phyloP scores from a whole-genome alignment of 2,329 filamentous ascomycete genomes.

The Fusarium poae region DNA sequence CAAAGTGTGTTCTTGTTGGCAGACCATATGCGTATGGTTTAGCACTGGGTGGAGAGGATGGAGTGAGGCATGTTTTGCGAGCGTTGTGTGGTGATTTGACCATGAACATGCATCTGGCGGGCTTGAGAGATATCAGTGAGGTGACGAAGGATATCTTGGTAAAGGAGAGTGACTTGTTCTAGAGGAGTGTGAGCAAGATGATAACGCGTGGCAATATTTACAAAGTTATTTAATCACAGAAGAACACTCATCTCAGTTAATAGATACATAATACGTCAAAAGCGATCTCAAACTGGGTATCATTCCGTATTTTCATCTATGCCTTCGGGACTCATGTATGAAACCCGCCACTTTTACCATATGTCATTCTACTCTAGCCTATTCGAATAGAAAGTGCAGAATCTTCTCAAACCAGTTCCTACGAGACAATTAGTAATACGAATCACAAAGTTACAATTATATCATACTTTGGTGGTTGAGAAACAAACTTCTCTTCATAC shows the following conservation, averaged over 20 bases:
- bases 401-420: conserved; percentile 29
- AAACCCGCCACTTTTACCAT: neutral
- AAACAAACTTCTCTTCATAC: conserved; percentile 10
- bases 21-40: conserved; percentile 16
- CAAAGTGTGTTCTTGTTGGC: conserved; percentile 22
- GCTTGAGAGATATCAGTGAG: conserved; percentile 21
- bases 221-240: too few species aligned
- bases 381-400: conserved; percentile 11
- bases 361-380: too few species aligned
- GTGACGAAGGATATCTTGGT: conserved; percentile 17
- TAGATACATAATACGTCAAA: too few species aligned
- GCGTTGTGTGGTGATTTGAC: conserved; percentile 32
- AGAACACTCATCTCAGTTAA: too few species aligned
- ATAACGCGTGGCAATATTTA: too few species aligned
- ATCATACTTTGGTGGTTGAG: conserved; percentile 17
- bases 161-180: conserved; percentile 11
- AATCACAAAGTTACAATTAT: accelerated
- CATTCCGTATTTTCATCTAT: neutral
- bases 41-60: conserved; percentile 14
- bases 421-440: accelerated
- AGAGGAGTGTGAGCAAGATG: neutral
- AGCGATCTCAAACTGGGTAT: neutral
- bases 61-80: conserved; percentile 23
- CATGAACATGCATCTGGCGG: conserved; percentile 38
- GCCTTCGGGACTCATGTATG: neutral